Base-by-base conservation (phyloP, 306 rosid species). In the Ormosia emarginata region DNA sequence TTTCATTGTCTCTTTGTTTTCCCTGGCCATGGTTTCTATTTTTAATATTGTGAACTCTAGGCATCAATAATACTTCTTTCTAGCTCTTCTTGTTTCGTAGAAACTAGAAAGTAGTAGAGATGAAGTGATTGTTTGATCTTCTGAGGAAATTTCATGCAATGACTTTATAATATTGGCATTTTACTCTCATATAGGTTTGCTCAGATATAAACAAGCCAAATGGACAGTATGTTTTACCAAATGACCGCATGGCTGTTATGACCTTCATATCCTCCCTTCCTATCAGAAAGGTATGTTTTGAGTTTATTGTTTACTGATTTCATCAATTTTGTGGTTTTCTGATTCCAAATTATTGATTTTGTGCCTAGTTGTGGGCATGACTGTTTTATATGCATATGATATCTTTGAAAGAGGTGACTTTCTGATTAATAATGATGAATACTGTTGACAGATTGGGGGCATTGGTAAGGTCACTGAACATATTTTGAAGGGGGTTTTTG, bases 191-290 rank as follows among this genome's bases (percentile, higher is more conserved):
- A 14, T 81, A 95, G 99, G 97, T 95, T 75, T 95, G 98, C 82
- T 95, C 98, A 57, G 98, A 95, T 77, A 95, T 95, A 86, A 95
- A 95, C 90, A 95, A 95, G 76, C 99, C 99, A 81, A 93, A 95
- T 88, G 99, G 98, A 80, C 94, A 93, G 86, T 92, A 90, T 85
- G 73, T 95, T 73, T 91, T 95, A 80, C 95, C 95, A 68, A 91
- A 90, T 87, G 85, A 90, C 55, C 92, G 90, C 83, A 67, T 82
- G 87, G 99, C 98, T 74, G 88, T 93, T 76, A 70, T 90, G 88
- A 87, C 97, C 84, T 95, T 95, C 79, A 85, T 90, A 81, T 92
- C 96, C 71, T 93, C 99, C 53, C 98, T 95, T 83, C 99, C 99
- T 78, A 89, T 95, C 80, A 89, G 98, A 79, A 95, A 95, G 99